Conservation (phyloP, 495 filamentous ascomycete genomes). For the Penicillium flavigenum region DNA sequence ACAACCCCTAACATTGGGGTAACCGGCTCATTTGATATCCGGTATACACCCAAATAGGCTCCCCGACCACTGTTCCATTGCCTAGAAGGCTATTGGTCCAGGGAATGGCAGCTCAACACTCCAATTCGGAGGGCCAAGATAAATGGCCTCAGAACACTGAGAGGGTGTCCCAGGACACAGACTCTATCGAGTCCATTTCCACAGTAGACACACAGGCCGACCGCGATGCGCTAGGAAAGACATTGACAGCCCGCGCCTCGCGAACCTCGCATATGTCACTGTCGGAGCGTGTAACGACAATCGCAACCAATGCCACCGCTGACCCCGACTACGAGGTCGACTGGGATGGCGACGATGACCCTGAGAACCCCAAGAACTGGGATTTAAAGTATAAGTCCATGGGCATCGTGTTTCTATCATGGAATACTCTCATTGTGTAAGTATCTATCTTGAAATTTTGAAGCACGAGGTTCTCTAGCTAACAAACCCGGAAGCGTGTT, state of each 20-base stretch:
- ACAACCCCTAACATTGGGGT: background rate
- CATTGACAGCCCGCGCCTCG: conserved; percentile 26
- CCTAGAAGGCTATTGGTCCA: background rate
- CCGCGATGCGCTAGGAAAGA: conserved; percentile 29
- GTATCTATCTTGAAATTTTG: conserved; percentile 14
- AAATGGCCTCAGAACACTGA: conserved; percentile 30
- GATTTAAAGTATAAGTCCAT: conserved; percentile 62
- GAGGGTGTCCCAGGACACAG: conserved; percentile 20
- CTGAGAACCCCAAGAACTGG: conserved; percentile 77
- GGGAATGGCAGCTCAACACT: conserved; percentile 23
- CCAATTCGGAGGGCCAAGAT: conserved; percentile 20
- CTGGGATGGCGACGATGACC: conserved; percentile 63
- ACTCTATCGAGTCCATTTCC: conserved; percentile 34
- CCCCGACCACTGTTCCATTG: background rate
- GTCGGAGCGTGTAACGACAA: conserved; percentile 47
- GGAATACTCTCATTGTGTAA: conserved; percentile 67
- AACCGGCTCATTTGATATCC: background rate
- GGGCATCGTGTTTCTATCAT: conserved; percentile 64
- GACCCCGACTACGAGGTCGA: conserved; percentile 73
- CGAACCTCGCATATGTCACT: conserved; percentile 31
- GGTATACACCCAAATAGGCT: background rate
- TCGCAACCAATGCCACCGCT: conserved; percentile 57
- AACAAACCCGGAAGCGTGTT: conserved; percentile 52
- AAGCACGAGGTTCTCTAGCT: background rate
- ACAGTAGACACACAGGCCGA: conserved; percentile 35